Percentiles rank a stretch among this genome's conserved stretches.
phyloP scores from a whole-genome alignment of 352 stramenopile species.

The Albugo candida region DNA sequence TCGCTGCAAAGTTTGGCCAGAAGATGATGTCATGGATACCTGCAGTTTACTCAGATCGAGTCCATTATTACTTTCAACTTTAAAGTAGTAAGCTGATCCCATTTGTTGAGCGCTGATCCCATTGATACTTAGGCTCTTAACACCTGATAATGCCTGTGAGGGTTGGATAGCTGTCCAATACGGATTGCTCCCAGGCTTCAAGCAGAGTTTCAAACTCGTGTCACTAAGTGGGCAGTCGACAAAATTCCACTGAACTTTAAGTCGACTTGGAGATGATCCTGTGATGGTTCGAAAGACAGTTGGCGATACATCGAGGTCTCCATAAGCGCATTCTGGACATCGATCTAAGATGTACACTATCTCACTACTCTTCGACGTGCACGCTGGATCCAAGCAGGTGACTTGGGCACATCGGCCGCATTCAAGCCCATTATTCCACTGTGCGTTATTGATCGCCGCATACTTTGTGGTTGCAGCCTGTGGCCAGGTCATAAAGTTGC shows the following conservation, averaged over 20 bases:
- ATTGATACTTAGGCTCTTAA: constrained; percentile 10
- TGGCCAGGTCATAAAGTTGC: constrained; percentile 16
- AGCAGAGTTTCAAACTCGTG: constrained; percentile 9
- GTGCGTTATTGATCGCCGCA: neutral
- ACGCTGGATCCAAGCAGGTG: constrained; percentile 6
- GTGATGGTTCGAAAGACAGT: constrained; percentile 13
- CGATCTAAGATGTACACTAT: constrained; percentile 17
- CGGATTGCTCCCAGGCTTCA: constrained; percentile 9
- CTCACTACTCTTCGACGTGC: neutral
- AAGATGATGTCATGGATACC: constrained; percentile 32
- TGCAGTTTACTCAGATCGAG: constrained; percentile 15
- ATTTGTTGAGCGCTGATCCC: neutral
- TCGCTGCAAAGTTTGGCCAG: constrained; percentile 14
- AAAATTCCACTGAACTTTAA: constrained; percentile 13
- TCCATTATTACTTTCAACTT: neutral
- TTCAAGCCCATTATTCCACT: constrained; percentile 5
- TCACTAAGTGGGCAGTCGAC: constrained; percentile 11
- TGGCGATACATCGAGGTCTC: constrained; percentile 15
- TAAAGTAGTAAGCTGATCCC: constrained; percentile 11
- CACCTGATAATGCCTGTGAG: constrained; percentile 12
- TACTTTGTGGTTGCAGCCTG: constrained; percentile 1
- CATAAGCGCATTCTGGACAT: constrained; percentile 7
- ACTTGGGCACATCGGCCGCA: constrained; percentile 16
- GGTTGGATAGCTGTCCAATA: constrained; percentile 15
- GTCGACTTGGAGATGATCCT: constrained; percentile 4